phyloP scores from a whole-genome alignment of 371 early-diverging fungal genomes.

The Dinochytrium kinnereticum region DNA sequence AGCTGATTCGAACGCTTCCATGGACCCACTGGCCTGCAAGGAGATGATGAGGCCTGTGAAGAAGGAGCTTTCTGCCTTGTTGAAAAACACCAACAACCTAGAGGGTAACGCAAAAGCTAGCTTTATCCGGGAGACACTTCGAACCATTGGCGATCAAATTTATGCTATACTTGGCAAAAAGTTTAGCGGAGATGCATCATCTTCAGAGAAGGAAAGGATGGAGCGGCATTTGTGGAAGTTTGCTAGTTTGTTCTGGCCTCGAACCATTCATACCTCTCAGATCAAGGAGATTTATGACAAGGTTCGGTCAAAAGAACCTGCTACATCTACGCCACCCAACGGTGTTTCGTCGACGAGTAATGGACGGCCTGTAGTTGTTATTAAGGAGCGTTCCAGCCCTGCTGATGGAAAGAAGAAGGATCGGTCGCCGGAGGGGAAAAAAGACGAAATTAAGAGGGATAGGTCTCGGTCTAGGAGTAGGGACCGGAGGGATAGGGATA shows the following conservation, averaged over 20 bases:
- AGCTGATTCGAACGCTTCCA: slow-evolving; percentile 20
- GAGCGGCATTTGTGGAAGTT: slow-evolving; percentile 52
- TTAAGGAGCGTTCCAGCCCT: slow-evolving; percentile 17
- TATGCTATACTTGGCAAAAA: slow-evolving; percentile 42
- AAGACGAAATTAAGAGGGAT: neutral
- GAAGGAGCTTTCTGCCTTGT: slow-evolving; percentile 55
- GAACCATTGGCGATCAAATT: slow-evolving; percentile 68
- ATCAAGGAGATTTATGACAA: slow-evolving; percentile 59
- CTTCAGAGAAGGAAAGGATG: neutral
- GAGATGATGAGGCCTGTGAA: slow-evolving; percentile 62
- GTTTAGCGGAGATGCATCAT: neutral
- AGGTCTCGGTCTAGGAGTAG: slow-evolving; percentile 3
- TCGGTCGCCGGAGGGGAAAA: slow-evolving; percentile 3
- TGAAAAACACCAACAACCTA: slow-evolving; percentile 55
- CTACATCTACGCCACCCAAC: neutral
- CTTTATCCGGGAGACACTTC: slow-evolving; percentile 62
- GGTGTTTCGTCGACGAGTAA: slow-evolving; percentile 10
- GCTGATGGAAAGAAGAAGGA: neutral
- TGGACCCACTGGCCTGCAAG: slow-evolving; percentile 38
- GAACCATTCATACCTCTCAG: slow-evolving; percentile 54
- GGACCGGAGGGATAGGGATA: neutral
- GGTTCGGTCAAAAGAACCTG: slow-evolving; percentile 14
- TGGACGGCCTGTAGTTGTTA: neutral
- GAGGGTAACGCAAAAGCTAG: slow-evolving; percentile 58
- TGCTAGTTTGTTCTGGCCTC: slow-evolving; percentile 70